phyloP scores from a whole-genome alignment of 805 yeast genomes.

The Nakazawaea siamensis region DNA sequence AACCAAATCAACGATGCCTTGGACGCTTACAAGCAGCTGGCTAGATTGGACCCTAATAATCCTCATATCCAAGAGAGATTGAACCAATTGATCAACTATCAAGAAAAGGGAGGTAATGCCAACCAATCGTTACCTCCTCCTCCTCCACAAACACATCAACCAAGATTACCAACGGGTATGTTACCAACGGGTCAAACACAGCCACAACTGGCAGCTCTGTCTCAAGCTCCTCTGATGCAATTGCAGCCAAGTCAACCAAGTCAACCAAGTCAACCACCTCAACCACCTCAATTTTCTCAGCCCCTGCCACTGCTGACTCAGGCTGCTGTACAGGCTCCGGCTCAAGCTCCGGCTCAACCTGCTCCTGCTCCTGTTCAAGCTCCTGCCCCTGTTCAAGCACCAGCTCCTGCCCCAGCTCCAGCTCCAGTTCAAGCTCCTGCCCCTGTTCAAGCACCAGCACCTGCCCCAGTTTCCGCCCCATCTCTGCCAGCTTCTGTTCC shows the following conservation, averaged over 20 bases:
- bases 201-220: conserved; percentile 18
- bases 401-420: conserved; percentile 1
- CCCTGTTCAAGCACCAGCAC: neutral
- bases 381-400: neutral
- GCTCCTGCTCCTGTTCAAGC: neutral
- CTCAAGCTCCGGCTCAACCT: neutral
- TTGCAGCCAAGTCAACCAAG: conserved; percentile 1
- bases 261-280: conserved; percentile 4
- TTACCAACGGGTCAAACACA: conserved; percentile 32
- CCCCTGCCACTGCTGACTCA: conserved; percentile 3
- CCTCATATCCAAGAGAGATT: conserved; percentile 91
- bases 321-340: conserved; percentile 1
- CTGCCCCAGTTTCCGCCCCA: conserved; percentile 3
- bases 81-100: conserved; percentile 71
- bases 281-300: conserved; percentile 1
- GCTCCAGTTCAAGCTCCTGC: neutral
- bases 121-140: conserved; percentile 40
- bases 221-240: conserved; percentile 13
- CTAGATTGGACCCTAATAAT: conserved; percentile 87
- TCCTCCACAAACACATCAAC: conserved; percentile 67
- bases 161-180: conserved; percentile 55
- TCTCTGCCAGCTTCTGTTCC: neutral
- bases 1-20: conserved; percentile 92
- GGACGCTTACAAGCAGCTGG: conserved; percentile 96
- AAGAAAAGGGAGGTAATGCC: conserved; percentile 55